Percentiles rank a stretch among this genome's conserved stretches.
phyloP scores from a whole-genome alignment of 257 asterid species.

The Capsicum baccatum region DNA sequence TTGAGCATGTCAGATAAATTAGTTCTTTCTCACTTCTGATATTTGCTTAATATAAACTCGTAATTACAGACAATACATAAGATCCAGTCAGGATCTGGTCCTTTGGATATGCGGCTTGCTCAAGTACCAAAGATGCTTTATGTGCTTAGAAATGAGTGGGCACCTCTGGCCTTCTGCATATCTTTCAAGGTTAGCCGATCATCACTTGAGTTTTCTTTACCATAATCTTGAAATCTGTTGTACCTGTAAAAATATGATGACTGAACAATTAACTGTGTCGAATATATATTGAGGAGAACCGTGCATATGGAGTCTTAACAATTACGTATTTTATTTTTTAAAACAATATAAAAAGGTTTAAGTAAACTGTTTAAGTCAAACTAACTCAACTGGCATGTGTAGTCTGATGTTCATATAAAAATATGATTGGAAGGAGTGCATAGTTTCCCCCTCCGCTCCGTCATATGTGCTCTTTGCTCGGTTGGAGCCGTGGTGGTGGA shows the following conservation, averaged over 20 bases:
- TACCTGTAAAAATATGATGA: not conserved
- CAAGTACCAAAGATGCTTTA: constrained; percentile 96
- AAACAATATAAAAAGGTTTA: not conserved
- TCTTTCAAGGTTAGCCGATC: constrained; percentile 74
- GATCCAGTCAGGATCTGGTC: constrained; percentile 92
- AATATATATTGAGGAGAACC: not conserved
- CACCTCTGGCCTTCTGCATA: constrained; percentile 87
- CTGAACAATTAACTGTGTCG: not conserved
- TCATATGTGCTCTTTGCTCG: not conserved
- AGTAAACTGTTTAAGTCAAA: not conserved
- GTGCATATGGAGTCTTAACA: not conserved
- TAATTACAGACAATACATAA: constrained; percentile 69
- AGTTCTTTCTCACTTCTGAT: not conserved
- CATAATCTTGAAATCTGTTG: not conserved
- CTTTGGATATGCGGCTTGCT: constrained; percentile 87
- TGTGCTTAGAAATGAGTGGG: constrained; percentile 86
- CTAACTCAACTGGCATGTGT: not conserved
- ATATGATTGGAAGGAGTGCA: not conserved
- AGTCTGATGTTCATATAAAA: not conserved
- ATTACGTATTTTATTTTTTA: not conserved
- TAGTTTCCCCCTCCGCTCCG: not conserved
- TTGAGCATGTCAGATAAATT: not conserved
- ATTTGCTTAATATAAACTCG: not conserved
- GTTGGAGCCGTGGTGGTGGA: not conserved
- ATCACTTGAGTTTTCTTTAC: not conserved